phyloP scores from a whole-genome alignment of 2,329 filamentous ascomycete species.

The Cordyceps cateniannulata region DNA sequence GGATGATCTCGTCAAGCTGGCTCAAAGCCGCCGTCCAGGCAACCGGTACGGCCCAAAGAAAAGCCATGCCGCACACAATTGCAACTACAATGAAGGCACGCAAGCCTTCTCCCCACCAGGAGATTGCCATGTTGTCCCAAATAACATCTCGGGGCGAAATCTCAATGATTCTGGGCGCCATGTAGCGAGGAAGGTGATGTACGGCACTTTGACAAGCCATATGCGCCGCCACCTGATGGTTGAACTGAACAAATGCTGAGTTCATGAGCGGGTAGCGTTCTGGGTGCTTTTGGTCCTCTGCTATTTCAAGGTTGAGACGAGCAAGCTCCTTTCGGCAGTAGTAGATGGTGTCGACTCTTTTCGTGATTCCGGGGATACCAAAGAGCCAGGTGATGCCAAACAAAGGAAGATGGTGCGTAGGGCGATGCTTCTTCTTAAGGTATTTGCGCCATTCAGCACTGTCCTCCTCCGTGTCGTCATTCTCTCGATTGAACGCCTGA shows the following conservation, averaged over 20 bases:
- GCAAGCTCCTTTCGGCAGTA: constrained; percentile 83
- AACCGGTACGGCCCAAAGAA: constrained; percentile 88
- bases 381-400: constrained; percentile 65
- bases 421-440: constrained; percentile 72
- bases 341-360: constrained; percentile 93
- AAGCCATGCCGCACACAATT: constrained; percentile 66
- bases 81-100: constrained; percentile 60
- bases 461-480: constrained; percentile 50
- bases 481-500: constrained; percentile 54
- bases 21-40: constrained; percentile 79
- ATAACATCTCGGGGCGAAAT: constrained; percentile 88
- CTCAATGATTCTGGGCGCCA: constrained; percentile 89
- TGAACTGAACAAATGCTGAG: constrained; percentile 97
- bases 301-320: constrained; percentile 84
- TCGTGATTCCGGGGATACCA: constrained; percentile 68
- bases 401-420: constrained; percentile 69
- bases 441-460: constrained; percentile 76
- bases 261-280: constrained; percentile 90
- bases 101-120: constrained; percentile 86
- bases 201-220: constrained; percentile 94
- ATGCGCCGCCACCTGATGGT: constrained; percentile 92
- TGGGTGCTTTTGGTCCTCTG: constrained; percentile 76
- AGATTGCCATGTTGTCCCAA: constrained; percentile 96
- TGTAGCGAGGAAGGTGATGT: constrained; percentile 86
- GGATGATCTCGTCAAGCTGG: constrained; percentile 65